Evolutionary conservation across 805 yeast species (phyloP), one percentile per base, ranked within the genome.

Genomic region (Candida pini): DNA sequence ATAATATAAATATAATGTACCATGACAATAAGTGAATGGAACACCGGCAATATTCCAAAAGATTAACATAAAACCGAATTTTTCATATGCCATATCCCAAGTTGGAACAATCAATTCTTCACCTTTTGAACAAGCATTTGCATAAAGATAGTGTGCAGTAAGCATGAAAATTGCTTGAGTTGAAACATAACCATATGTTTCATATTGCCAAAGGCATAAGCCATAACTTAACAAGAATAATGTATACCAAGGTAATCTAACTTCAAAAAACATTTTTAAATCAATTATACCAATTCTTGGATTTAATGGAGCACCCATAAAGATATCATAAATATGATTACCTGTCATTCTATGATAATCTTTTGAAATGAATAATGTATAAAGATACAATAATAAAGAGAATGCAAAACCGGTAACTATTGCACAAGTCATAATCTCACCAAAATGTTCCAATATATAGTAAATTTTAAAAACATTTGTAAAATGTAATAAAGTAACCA

Each of bases 21-120:
- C 81, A 56, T 88, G 96, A 63, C 97, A 87, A 68, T 92, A 92
- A 28, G 97, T 90, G 77, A 80, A 92, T 31, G 98, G 98, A 27
- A 92, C 98, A 52, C 98, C 98, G 21, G 97, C 96, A 59, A 92
- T 87, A 67, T 92, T 92, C 98, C 98, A 92, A 71, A 92, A 92
- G 50, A 89, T 78, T 47, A 92, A 75, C 97, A 92, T 89, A 70
- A 92, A 92, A n/a, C 98, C 98, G 53, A 92, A 92, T 65, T 92
- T 92, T 62, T 92, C 98, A 62, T 92, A 92, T 21, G 95, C 96
- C 97, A 92, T 90, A 62, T 92, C 98, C 97, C 98, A 92, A 14
- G 96, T 84, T 49, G 97, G 96, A 43, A 89, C 95, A 58, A 92
- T 92, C 51, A 90, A 69, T 60, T 92, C 97, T 64, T 92, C 98